phyloP scores from a whole-genome alignment of 208 protist genomes.

The Leishmania tarentolae region DNA sequence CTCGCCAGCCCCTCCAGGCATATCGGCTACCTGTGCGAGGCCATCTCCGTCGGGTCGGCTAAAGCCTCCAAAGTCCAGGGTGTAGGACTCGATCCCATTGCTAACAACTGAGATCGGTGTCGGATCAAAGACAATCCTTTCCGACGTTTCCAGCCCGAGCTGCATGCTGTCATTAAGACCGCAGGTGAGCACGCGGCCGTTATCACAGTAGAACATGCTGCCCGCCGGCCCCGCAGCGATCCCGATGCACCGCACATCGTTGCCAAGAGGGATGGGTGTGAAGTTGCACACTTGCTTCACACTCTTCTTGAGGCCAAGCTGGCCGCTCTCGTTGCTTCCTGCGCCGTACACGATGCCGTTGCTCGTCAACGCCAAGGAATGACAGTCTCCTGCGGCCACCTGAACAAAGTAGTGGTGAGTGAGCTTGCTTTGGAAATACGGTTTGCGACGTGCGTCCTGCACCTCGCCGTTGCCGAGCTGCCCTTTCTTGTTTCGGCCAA shows the following conservation, averaged over 20 bases:
- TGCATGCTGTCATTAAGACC: conserved; percentile 84
- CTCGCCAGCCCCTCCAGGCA: neutral
- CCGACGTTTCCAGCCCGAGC: conserved; percentile 71
- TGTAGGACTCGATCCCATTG: conserved; percentile 80
- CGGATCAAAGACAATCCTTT: conserved; percentile 58
- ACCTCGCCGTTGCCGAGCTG: conserved; percentile 83
- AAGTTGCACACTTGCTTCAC: conserved; percentile 51
- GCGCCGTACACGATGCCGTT: conserved; percentile 84
- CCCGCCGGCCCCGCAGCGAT: conserved; percentile 78
- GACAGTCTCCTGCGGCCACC: conserved; percentile 78
- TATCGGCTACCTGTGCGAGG: neutral
- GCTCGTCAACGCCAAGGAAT: conserved; percentile 85
- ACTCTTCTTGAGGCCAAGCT: conserved; percentile 73
- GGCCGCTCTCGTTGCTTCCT: conserved; percentile 83
- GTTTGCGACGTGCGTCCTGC: conserved; percentile 68
- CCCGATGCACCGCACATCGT: conserved; percentile 56
- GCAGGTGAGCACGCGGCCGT: conserved; percentile 74
- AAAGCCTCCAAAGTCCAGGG: conserved; percentile 84
- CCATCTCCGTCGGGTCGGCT: conserved; percentile 26
- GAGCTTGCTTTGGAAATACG: conserved; percentile 53
- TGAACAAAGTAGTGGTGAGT: conserved; percentile 83
- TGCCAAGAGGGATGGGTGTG: conserved; percentile 64
- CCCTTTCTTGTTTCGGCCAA: conserved; percentile 84
- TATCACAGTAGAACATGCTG: conserved; percentile 87
- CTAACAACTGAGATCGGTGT: conserved; percentile 44